phyloP scores from a whole-genome alignment of 768 basidiomycete species.

The Obba rivulosa region DNA sequence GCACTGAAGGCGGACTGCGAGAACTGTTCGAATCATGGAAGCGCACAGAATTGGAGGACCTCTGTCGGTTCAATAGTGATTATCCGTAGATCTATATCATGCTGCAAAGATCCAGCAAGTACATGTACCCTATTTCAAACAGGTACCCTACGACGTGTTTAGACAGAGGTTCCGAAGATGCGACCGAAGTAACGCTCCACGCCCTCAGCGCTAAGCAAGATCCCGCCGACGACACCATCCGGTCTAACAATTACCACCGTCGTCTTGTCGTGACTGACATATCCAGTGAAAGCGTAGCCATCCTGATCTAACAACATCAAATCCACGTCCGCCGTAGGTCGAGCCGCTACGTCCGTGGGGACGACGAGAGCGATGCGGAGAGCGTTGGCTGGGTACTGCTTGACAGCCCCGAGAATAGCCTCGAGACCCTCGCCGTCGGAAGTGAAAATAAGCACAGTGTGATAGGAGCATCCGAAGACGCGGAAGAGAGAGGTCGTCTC shows the following conservation, averaged over 20 bases:
- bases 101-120: too few relatives aligned
- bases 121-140: too few relatives aligned
- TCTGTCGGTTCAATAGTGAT: too few relatives aligned
- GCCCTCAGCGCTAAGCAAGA: not conserved
- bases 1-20: too few relatives aligned
- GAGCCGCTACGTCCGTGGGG: not conserved
- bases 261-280: constrained; percentile 1
- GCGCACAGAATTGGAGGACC: too few relatives aligned
- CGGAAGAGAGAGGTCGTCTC: not conserved
- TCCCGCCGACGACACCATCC: constrained; percentile 10
- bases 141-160: too few relatives aligned
- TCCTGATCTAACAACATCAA: constrained; percentile 1
- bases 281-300: constrained; percentile 6
- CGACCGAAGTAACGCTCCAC: not conserved
- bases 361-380: not conserved
- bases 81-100: too few relatives aligned
- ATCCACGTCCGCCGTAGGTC: not conserved
- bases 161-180: too few relatives aligned
- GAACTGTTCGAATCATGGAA: too few relatives aligned
- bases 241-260: constrained; percentile 8
- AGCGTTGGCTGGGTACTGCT: not conserved
- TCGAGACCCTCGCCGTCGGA: not conserved
- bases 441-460: not conserved
- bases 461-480: not conserved
- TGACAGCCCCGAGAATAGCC: not conserved